These are phyloP conservation scores for Fusarium sp. DNA, from an alignment of 2,329 filamentous ascomycete genomes.

Conservation along the genomic window DNA sequence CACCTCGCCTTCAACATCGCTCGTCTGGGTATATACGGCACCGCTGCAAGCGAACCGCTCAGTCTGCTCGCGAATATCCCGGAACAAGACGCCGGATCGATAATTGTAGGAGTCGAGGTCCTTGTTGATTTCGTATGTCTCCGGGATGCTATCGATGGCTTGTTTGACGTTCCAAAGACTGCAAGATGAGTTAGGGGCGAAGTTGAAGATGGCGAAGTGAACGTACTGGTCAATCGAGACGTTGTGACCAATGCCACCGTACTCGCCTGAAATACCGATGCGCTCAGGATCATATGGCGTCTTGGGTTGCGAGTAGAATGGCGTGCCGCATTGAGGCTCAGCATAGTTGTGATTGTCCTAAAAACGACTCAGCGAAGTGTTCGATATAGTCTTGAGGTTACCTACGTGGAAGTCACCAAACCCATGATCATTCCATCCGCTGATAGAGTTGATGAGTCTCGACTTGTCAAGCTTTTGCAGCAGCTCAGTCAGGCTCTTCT, in stretches of 20 bases:
- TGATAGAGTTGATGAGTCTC: slow-evolving; percentile 68
- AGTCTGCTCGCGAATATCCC: slow-evolving; percentile 69
- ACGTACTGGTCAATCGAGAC: slow-evolving; percentile 59
- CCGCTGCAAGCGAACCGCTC: slow-evolving; percentile 70
- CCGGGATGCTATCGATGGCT: slow-evolving; percentile 68
- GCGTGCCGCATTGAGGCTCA: slow-evolving; percentile 74
- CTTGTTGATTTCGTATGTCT: slow-evolving; percentile 73
- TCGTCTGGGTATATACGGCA: slow-evolving; percentile 78
- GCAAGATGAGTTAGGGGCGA: slow-evolving; percentile 3
- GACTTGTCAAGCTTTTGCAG: slow-evolving; percentile 69
- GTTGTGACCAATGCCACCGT: slow-evolving; percentile 74
- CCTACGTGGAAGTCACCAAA: slow-evolving; percentile 65
- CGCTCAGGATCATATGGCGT: slow-evolving; percentile 65
- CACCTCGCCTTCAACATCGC: slow-evolving; percentile 78
- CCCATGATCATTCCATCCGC: slow-evolving; percentile 74
- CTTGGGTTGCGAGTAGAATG: slow-evolving; percentile 68
- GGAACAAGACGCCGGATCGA: slow-evolving; percentile 67
- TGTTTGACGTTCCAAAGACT: slow-evolving; percentile 71
- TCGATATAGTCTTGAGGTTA: accelerated
- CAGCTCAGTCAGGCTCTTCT: slow-evolving; percentile 63
- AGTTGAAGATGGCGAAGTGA: accelerated
- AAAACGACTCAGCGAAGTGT: not conserved
- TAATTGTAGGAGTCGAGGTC: slow-evolving; percentile 72
- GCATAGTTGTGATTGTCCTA: slow-evolving; percentile 77
- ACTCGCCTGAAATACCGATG: slow-evolving; percentile 76